Base-by-base conservation (phyloP, 2,329 filamentous ascomycete genomes). In the Lithohypha guttulata region DNA sequence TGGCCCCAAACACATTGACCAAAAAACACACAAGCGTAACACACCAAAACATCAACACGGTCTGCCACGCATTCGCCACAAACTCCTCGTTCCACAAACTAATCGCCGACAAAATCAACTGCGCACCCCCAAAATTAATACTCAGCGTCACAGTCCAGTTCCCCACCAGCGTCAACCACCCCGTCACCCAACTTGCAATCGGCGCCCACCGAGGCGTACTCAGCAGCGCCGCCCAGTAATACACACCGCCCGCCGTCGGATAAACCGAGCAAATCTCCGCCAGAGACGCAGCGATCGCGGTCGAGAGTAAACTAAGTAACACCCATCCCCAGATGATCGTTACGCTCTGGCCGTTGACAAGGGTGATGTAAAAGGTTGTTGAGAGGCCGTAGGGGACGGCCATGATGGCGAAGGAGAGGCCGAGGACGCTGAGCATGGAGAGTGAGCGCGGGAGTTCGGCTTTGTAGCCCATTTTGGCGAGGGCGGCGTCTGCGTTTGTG, bases 381-480 rank as follows among this genome's bases (percentile, higher is more conserved):
- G 68, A 74, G 25, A 82, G 64, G 23, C 79, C 79, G 49, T 77
- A 81, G 1, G 77, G 77, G 8, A 77, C 77, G 8, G 79, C 79
- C 77, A 84, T 83, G 57, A 84, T 83, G 36, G 79, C 79, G 54
- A 84, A 84, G 30, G 77, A 69, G 59, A 79, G 53, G 35, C 79
- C 79, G 30, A 84, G 63, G 19, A 84, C 74, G 52, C 74, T 79
- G 52, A 82, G 58, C 77, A 82, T 82, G 55, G 72, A 76, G 46
- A 83, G 56, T 49, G 74, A 77, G 43, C 78, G 68, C 11, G 78
- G 77, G 29, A 84, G 55, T 54, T 82, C 78, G 38, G 69, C 66
- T 59, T 72, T 73, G 64, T 82, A 82, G 37, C 78, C 79, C 75
- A 82, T 75, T 49, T 68, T 69, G 44, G 71, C 75, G 52, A 80